Evolutionary conservation across 441 rosid species (phyloP).

Genomic region (Erodium texanum): DNA sequence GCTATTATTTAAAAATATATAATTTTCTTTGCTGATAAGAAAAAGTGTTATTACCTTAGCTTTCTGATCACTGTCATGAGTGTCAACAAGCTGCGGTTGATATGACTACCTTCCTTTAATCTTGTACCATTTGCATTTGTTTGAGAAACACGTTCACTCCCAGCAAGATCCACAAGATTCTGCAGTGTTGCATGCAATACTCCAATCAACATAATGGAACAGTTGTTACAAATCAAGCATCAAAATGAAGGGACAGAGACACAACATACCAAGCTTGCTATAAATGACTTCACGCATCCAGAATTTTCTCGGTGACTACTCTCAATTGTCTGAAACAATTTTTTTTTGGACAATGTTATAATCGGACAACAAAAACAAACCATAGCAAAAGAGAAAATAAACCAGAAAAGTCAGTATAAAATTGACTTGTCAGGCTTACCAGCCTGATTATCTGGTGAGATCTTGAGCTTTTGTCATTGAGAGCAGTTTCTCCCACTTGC

Average conservation of each 20-base stretch:
- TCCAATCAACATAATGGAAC: constrained; percentile 5
- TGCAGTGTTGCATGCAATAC: constrained; percentile 26
- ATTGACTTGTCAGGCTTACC: constrained; percentile 34
- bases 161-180: constrained; percentile 99
- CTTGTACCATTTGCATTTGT: constrained; percentile 91
- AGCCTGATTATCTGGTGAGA: constrained; percentile 96
- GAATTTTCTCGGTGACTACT: constrained; percentile 91
- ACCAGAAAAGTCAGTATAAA: too few relatives aligned
- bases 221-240: constrained; percentile 9
- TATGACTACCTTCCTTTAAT: constrained; percentile 98
- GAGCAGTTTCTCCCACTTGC: constrained; percentile 97
- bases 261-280: constrained; percentile 79
- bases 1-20: too few relatives aligned
- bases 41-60: constrained; percentile 47
- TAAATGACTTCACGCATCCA: constrained; percentile 85
- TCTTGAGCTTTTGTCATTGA: constrained; percentile 89
- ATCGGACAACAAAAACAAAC: not conserved
- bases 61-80: constrained; percentile 94
- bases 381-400: too few relatives aligned
- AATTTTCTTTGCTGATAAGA: not conserved
- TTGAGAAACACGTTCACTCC: constrained; percentile 98
- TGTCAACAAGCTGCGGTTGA: constrained; percentile 96
- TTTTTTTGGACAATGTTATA: constrained; percentile 17
- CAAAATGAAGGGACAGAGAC: not conserved
- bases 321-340: constrained; percentile 55